phyloP scores from a whole-genome alignment of 1,284 basidiomycete species.

The Apiotrichum domesticum region DNA sequence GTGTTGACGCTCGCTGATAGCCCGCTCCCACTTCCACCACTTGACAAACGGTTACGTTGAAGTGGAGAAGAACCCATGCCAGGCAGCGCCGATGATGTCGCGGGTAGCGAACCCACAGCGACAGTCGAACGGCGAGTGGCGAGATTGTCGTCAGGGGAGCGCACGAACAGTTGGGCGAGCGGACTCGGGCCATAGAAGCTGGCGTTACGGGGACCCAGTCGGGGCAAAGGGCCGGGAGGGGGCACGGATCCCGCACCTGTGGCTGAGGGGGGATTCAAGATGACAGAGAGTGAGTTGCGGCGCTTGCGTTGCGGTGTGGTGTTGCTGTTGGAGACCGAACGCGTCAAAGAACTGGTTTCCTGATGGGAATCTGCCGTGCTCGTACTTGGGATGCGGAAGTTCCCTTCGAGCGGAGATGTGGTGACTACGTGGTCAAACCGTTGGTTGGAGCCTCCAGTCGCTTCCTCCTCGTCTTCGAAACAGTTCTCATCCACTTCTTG shows the following conservation, averaged over 20 bases:
- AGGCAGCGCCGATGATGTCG: not conserved
- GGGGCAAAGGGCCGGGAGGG: not conserved
- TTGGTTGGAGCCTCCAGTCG: not conserved
- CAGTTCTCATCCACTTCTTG: conserved; percentile 9
- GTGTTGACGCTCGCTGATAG: conserved; percentile 5
- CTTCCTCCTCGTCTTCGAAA: conserved; percentile 24
- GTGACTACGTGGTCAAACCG: too few relatives aligned
- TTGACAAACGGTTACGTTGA: not conserved
- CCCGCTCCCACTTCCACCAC: not conserved
- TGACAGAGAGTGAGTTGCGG: conserved; percentile 18
- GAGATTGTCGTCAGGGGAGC: conserved; percentile 9
- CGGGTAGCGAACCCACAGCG: conserved; percentile 11
- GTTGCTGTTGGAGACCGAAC: too few relatives aligned
- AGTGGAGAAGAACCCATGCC: not conserved
- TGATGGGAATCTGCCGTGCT: too few relatives aligned
- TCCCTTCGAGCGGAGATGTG: conserved; percentile 2
- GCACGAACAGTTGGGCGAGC: conserved; percentile 42
- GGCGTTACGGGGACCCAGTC: conserved; percentile 26
- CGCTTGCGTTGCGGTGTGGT: conserved; percentile 9
- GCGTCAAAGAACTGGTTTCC: too few relatives aligned
- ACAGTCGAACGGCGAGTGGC: not conserved
- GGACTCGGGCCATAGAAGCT: conserved; percentile 41
- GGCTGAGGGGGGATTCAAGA: conserved; percentile 4
- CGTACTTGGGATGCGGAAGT: not conserved
- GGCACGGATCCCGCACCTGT: not conserved